Base-by-base conservation (phyloP, 345 rosid genomes). In the Pelargonium nanum region DNA sequence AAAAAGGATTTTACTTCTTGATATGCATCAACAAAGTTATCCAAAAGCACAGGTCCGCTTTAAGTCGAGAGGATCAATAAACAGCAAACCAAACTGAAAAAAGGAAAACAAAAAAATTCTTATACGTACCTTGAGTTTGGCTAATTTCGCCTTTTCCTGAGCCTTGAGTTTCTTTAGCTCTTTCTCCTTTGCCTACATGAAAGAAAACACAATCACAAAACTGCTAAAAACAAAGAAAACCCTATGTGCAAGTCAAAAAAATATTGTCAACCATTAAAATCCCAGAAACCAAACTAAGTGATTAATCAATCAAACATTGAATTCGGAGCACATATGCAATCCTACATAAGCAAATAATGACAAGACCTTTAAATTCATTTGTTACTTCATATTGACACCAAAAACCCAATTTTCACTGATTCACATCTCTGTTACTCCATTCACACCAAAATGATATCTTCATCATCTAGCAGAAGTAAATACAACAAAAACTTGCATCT, bases 101-200 rank as follows among this genome's bases (percentile, higher is more conserved):
- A 26, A 52, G 24, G 3, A 16, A 12, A 21, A 25, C 8, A 32
- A 56, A 24, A 24, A 22, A 44, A 17, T 26, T 25, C 17, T 55
- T 34, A 20, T 17, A 22, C 30, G 16, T 72, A 87, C 87, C 88
- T 82, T 84, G 40, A 81, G 74, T 55, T 84, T 83, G 26, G 92
- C 89, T 12, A 62, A 65, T 72, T 68, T 79, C 6, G 87, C 88
- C 74, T 91, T 91, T 72, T 88, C 95, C 40, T 70, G 65, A 17
- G 92, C 96, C 78, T 88, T 91, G 4, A 57, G 90, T 59, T 86
- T 88, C 86, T 85, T 88, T 72, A 85, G 25, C 53, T 88, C 95
- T 68, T 91, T 91, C 68, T 91, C 96, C 67, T 58, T 82, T 5
- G 85, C 86, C 97, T 90, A 73, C 50, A 55, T 25, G 60, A 19